Evolutionary conservation across 306 rosid genomes (phyloP), one percentile per base, ranked within the genome.

Genomic region (Corylus americana): DNA sequence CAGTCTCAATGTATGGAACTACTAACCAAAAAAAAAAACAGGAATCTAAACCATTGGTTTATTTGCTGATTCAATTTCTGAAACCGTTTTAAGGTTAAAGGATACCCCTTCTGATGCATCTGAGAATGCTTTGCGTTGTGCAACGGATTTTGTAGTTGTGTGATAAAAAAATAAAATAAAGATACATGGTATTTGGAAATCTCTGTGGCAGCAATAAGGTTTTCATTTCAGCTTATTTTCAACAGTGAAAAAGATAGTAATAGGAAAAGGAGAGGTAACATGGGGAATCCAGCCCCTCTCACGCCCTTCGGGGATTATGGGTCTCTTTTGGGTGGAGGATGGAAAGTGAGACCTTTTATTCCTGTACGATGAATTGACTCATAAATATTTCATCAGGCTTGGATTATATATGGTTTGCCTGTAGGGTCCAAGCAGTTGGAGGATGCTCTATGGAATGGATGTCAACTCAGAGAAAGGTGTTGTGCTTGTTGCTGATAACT

Each of bases 381-480:
- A 5, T 39, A n/a, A 37, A 67, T 67, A 37, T 27, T 4, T 44
- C 50, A 39, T 67, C 50, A 67, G 51, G 3, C 49, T 4, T 42
- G 29, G 50, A 8, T 67, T 80, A 67, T 79, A 39, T 75, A 45
- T 44, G 27, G 79, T 49, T 78, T 87, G 64, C 20, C 31, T 83
- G 7, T 77, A 94, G 98, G 97, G 97, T 73, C 92, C 87, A 70
- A 80, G 72, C 76, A 87, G 70, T 54, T 92, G 97, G 95, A 90
- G 86, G 83, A 92, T 94, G 97, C 92, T 92, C 50, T 92, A 92
- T 85, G 98, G 98, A 82, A 94, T 94, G 98, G 98, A 94, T 85
- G 64, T 94, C 66, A 91, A 92, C 90, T 79, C 76, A 39, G 97
- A 94, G 78, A 94, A 82, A 85, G 87, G 91, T 73, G 88, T 79